phyloP scores from a whole-genome alignment of 805 yeast genomes.

The Cyberlindnera euphorbiiphila region DNA sequence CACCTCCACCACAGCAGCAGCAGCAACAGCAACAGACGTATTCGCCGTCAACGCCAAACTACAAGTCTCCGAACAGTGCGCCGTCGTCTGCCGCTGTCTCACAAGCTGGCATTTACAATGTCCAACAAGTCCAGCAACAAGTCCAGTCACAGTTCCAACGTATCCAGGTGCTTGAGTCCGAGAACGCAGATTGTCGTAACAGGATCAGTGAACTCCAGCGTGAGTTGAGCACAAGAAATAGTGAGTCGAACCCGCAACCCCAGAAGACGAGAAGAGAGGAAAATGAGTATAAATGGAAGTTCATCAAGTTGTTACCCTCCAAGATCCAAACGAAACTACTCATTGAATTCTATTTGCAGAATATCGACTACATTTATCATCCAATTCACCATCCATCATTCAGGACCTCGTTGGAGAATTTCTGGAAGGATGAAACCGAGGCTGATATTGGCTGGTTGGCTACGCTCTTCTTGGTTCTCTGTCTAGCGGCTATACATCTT shows the following conservation, averaged over 20 bases:
- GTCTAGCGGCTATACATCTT: slow-evolving; percentile 27
- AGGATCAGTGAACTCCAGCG: slow-evolving; percentile 11
- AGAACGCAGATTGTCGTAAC: slow-evolving; percentile 10
- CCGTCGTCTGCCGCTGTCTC: slow-evolving; percentile 1
- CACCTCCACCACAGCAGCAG: slow-evolving; percentile 2
- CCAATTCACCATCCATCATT: slow-evolving; percentile 30
- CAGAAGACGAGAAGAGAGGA: background rate
- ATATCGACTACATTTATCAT: slow-evolving; percentile 30
- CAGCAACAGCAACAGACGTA: slow-evolving; percentile 5
- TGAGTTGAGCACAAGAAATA: slow-evolving; percentile 8
- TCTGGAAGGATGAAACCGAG: slow-evolving; percentile 22
- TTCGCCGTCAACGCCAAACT: no score
- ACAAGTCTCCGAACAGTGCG: slow-evolving; percentile 9
- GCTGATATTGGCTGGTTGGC: slow-evolving; percentile 27
- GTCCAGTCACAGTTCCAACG: slow-evolving; percentile 13
- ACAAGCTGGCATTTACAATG: slow-evolving; percentile 9
- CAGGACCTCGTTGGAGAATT: slow-evolving; percentile 14
- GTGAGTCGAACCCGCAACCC: background rate
- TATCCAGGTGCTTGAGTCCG: slow-evolving; percentile 19
- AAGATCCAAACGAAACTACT: slow-evolving; percentile 24
- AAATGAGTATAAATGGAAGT: slow-evolving; percentile 20
- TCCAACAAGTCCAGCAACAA: slow-evolving; percentile 18
- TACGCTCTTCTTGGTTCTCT: slow-evolving; percentile 23
- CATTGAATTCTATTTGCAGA: slow-evolving; percentile 27
- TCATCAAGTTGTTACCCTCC: slow-evolving; percentile 22